Evolutionary conservation across 2,329 filamentous ascomycete species (phyloP).

Genomic region (Aspergillus fischeri): DNA sequence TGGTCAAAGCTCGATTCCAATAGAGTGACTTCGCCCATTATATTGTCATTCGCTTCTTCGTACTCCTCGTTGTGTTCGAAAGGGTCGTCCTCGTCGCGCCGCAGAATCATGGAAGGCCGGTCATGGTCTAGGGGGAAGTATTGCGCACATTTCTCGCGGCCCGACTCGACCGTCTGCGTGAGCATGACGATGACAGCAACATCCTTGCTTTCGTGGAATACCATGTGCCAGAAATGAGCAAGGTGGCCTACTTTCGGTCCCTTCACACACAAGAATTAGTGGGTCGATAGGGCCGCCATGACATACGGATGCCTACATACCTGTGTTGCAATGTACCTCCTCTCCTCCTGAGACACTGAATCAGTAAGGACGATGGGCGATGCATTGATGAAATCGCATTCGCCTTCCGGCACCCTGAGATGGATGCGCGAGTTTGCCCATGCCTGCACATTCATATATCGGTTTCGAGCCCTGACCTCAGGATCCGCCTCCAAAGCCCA

Average conservation of each 20-base stretch:
- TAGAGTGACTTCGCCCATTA: slow-evolving; percentile 66
- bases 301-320: slow-evolving; percentile 29
- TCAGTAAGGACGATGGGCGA: slow-evolving; percentile 62
- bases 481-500: slow-evolving; percentile 58
- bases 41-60: slow-evolving; percentile 59
- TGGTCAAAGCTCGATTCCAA: slow-evolving; percentile 52
- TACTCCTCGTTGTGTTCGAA: slow-evolving; percentile 56
- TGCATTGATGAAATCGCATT: slow-evolving; percentile 78
- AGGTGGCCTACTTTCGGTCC: slow-evolving; percentile 75
- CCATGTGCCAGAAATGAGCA: slow-evolving; percentile 92
- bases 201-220: slow-evolving; percentile 72
- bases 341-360: slow-evolving; percentile 42
- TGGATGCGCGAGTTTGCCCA: slow-evolving; percentile 83
- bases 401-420: slow-evolving; percentile 69
- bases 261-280: slow-evolving; percentile 26
- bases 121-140: slow-evolving; percentile 70
- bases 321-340: slow-evolving; percentile 85
- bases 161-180: slow-evolving; percentile 77
- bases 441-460: slow-evolving; percentile 85
- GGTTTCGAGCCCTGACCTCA: slow-evolving; percentile 63
- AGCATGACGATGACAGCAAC: slow-evolving; percentile 90
- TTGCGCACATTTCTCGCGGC: slow-evolving; percentile 77
- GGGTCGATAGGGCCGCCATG: neutral
- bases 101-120: slow-evolving; percentile 46
- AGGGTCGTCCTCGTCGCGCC: slow-evolving; percentile 31